Evolutionary conservation across 225 moss, liverwort and hornwort species (phyloP), one percentile per base, ranked within the genome.

Genomic region (Marchantia paleacea): DNA sequence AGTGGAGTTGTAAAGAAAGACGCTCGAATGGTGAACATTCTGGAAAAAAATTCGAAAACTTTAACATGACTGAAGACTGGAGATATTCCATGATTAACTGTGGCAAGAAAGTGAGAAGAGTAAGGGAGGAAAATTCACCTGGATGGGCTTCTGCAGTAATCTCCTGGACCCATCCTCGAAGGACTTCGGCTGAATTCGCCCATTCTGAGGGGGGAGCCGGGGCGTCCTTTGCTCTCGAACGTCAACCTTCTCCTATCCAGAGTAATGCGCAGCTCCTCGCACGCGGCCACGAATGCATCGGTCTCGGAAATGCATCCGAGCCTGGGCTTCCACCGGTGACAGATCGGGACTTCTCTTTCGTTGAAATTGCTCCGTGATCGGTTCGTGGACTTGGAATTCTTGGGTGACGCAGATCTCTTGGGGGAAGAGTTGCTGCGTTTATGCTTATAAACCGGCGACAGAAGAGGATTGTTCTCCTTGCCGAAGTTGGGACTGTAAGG

Each of bases 221-320:
- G 61, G 8, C 80, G 82, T 54, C 77, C 61, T 79, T 53, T 78
- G 53, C 73, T 53, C 39, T 87, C 87, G 29, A 84, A 87, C 0
- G 82, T 87, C 58, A 85, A 77, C 52, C 80, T 64, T 54, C 84
- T 84, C 24, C 87, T 67, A n/a, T 85, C 84, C 61, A 87, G 64
- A 62, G 60, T 78, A 15, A 80, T 58, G 11, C 84, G 80, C 12
- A 83, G 49, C 82, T 87, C 87, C 75, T 85, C 80, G 25, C 68
- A 75, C 6, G 82, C 87, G 7, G 73, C 54, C 52, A 82, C 80
- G 26, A 81, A 52, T 0, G 80, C 73, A 26, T 80, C 82, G 4
- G 87, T 85, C 80, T 87, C 87, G 8, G 87, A 87, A 11, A 87
- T 87, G 26, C 87, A 83, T 0, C 87, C 87, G 18, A 87, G 71